A percentile compares a stretch with the other conserved stretches of the same genome.
Evolutionary conservation across 495 filamentous ascomycete genomes (phyloP).

Genomic region (Aspergillus hancockii): DNA sequence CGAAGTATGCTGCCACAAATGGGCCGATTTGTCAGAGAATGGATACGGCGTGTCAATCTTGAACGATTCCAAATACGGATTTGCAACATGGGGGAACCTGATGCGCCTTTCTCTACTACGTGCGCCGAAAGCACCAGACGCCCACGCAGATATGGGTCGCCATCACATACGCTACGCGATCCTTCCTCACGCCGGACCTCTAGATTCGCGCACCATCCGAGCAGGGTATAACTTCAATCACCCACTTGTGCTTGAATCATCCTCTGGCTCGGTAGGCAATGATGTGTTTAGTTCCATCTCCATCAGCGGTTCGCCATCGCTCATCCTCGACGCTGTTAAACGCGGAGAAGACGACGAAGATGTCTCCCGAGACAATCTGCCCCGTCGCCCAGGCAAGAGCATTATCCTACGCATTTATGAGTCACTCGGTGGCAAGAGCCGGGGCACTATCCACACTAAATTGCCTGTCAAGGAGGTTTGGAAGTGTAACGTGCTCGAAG

Average conservation of each 20-base stretch:
- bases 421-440: conserved; percentile 79
- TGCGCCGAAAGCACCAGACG: conserved; percentile 94
- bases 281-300: conserved; percentile 52
- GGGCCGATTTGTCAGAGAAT: conserved; percentile 92
- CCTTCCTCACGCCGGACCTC: conserved; percentile 73
- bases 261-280: conserved; percentile 7
- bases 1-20: conserved; percentile 97
- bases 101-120: conserved; percentile 91
- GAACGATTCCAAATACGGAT: conserved; percentile 96
- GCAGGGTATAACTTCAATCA: conserved; percentile 90
- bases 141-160: conserved; percentile 92
- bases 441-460: conserved; percentile 62
- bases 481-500: conserved; percentile 73
- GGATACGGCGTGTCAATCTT: conserved; percentile 91
- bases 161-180: conserved; percentile 92
- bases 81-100: conserved; percentile 84
- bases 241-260: conserved; percentile 59
- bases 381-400: conserved; percentile 68
- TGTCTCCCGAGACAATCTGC: conserved; percentile 70
- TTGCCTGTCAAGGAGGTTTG: conserved; percentile 72
- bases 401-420: conserved; percentile 87
- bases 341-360: conserved; percentile 96
- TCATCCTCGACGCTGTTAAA: conserved; percentile 84
- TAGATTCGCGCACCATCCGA: conserved; percentile 73
- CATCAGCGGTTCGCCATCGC: conserved; percentile 55